Base-by-base conservation (phyloP, 1,284 basidiomycete genomes). In the Ustilago crameri region DNA sequence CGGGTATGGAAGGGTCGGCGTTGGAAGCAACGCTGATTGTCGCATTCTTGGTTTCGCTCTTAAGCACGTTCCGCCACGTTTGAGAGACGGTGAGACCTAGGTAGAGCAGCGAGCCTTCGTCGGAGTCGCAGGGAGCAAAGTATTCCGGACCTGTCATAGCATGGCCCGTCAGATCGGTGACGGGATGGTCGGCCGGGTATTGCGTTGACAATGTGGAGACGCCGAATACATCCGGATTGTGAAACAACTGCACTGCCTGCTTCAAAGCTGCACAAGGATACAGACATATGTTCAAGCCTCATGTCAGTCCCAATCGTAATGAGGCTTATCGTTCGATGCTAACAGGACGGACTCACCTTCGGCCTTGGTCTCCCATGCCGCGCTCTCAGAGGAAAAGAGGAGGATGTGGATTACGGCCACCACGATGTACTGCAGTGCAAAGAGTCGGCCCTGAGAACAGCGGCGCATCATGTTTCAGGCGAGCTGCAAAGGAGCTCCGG, bases 21-120 rank as follows among this genome's bases (percentile, higher is more conserved):
- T 74, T 78, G 14, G 75, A 69, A 7, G 45, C 66, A 22, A 82
- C 71, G 63, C 61, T 63, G 9, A 78, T 46, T 8, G 79, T 79
- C 18, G 65, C 79, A 37, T 75, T 78, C n/a, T 63, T 62, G 23
- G 22, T 12, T 7, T 53, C 43, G 32, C 71, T 57, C 14, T 55
- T 44, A 7, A 82, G 61, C 8, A 72, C 67, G 52, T 79, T 79
- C n/a, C 66, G 47, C 81, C 81, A 82, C 9, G 73, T 68, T 45
- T 81, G 77, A 18, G 81, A 82, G 35, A 82, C 76, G 8, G 80
- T 77, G 30, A 82, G 43, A 9, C 78, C 81, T 12, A 83, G 68
- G 43, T 80, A 71, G 43, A 80, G 57, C n/a, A 83, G 60, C 35
- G 82, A 76, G 14, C 79, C 79, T 3, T 68, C 44, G 2, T 45